A percentile compares a stretch with the other conserved stretches of the same genome.
Evolutionary conservation across 129 eudicot species (phyloP).

Genomic region (Escallonia rubra): DNA sequence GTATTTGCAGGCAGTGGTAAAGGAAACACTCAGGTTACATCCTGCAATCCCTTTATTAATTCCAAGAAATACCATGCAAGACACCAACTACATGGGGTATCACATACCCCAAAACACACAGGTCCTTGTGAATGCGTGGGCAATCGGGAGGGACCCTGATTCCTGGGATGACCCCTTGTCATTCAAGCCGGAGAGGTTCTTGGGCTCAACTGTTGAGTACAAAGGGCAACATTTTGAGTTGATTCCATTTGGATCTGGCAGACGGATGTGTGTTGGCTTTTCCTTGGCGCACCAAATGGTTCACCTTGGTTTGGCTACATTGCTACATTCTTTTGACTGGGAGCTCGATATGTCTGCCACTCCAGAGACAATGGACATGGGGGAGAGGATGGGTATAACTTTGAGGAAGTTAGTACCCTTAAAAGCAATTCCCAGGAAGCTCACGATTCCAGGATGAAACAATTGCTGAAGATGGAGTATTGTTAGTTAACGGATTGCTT

Average conservation of each 20-base stretch:
- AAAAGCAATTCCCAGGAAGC: conserved; percentile 26
- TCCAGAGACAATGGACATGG: conserved; percentile 36
- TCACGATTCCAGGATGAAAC: too few species aligned
- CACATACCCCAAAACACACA: conserved; percentile 17
- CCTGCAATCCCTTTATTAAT: conserved; percentile 27
- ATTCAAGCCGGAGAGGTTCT: conserved; percentile 37
- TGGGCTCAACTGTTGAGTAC: conserved; percentile 14
- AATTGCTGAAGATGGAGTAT: too few species aligned
- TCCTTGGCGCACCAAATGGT: conserved; percentile 44
- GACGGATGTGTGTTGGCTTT: conserved; percentile 25
- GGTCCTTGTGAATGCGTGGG: conserved; percentile 29
- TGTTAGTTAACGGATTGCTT: too few species aligned
- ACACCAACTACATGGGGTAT: conserved; percentile 24
- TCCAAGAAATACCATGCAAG: conserved; percentile 21
- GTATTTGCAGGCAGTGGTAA: conserved; percentile 20
- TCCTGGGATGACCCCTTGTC: conserved; percentile 25
- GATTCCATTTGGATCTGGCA: conserved; percentile 39
- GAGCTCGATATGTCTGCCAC: conserved; percentile 28
- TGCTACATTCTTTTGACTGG: conserved; percentile 54
- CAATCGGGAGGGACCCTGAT: conserved; percentile 23
- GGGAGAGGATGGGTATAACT: conserved; percentile 40
- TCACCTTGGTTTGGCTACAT: conserved; percentile 38
- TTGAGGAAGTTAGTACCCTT: conserved; percentile 38
- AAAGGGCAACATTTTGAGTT: conserved; percentile 30
- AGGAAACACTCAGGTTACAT: conserved; percentile 29